Percentiles rank a stretch among this genome's conserved stretches.
Evolutionary conservation across 345 rosid species (phyloP).

Genomic region (Boechera divaricarpa): DNA sequence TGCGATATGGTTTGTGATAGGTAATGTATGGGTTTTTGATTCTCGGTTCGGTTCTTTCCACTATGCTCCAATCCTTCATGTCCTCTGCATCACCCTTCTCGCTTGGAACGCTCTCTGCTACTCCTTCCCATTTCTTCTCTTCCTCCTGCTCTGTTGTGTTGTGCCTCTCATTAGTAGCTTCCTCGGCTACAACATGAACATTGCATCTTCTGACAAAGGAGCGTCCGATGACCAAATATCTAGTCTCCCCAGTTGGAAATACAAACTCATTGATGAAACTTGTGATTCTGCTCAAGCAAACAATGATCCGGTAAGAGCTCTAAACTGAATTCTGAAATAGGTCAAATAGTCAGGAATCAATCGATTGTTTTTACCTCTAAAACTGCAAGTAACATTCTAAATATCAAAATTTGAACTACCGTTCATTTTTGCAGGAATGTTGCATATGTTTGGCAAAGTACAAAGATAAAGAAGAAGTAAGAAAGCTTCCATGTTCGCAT

Average conservation of each 20-base stretch:
- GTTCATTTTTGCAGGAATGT: conserved; percentile 66
- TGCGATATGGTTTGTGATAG: conserved; percentile 99
- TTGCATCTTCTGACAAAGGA: conserved; percentile 69
- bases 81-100: conserved; percentile 84
- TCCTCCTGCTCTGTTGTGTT: conserved; percentile 83
- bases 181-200: conserved; percentile 95
- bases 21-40: conserved; percentile 95
- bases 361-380: neutral
- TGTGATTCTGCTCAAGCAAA: conserved; percentile 37
- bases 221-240: conserved; percentile 95
- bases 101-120: conserved; percentile 94
- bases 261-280: conserved; percentile 55
- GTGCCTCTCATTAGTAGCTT: conserved; percentile 79
- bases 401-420: neutral
- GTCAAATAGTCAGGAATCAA: neutral
- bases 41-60: conserved; percentile 84
- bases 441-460: conserved; percentile 92
- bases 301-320: conserved; percentile 57
- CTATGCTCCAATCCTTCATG: conserved; percentile 79
- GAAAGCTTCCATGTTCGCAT: conserved; percentile 86
- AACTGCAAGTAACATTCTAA: neutral
- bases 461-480: conserved; percentile 85
- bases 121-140: conserved; percentile 89
- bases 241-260: conserved; percentile 75
- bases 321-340: neutral